A percentile compares a stretch with the other conserved stretches of the same genome.
Evolutionary conservation across 106 monocot species (phyloP).

Genomic region (Dioscorea dumetorum): DNA sequence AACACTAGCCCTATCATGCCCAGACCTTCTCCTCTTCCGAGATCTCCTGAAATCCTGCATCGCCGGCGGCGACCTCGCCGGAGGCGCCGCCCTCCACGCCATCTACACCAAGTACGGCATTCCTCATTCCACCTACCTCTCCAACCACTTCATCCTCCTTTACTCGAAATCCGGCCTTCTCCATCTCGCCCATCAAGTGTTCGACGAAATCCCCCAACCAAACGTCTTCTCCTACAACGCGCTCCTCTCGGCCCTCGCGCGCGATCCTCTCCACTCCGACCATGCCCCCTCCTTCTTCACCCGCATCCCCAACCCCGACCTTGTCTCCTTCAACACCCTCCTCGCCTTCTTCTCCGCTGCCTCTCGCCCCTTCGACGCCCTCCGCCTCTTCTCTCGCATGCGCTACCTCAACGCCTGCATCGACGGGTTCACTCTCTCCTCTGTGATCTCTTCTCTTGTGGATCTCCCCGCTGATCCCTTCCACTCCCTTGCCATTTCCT

Average conservation of each 20-base stretch:
- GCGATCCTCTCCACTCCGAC: constrained; percentile 7
- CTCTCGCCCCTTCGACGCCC: constrained; percentile 8
- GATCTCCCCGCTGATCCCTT: constrained; percentile 16
- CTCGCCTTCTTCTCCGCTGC: constrained; percentile 34
- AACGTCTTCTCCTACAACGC: constrained; percentile 77
- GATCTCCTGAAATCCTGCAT: constrained; percentile 33
- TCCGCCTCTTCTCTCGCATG: constrained; percentile 33
- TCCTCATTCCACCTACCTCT: constrained; percentile 41
- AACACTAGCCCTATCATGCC: not conserved
- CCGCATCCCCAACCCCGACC: constrained; percentile 44
- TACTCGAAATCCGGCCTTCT: constrained; percentile 41
- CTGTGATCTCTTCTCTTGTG: constrained; percentile 24
- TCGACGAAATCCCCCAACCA: constrained; percentile 62
- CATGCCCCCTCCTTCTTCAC: constrained; percentile 23
- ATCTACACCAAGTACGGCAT: constrained; percentile 43
- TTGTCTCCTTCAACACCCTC: constrained; percentile 71
- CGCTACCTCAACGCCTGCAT: constrained; percentile 1
- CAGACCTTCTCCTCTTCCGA: constrained; percentile 10
- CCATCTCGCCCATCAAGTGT: constrained; percentile 30
- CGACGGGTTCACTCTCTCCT: constrained; percentile 57
- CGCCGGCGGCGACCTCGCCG: constrained; percentile 20
- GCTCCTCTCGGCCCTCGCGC: constrained; percentile 56
- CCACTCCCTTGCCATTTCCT: constrained; percentile 27
- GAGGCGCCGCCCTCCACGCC: constrained; percentile 39
- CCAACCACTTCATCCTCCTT: constrained; percentile 57